Base-by-base conservation (phyloP, 768 basidiomycete species). In the Amanita subjunquillea region DNA sequence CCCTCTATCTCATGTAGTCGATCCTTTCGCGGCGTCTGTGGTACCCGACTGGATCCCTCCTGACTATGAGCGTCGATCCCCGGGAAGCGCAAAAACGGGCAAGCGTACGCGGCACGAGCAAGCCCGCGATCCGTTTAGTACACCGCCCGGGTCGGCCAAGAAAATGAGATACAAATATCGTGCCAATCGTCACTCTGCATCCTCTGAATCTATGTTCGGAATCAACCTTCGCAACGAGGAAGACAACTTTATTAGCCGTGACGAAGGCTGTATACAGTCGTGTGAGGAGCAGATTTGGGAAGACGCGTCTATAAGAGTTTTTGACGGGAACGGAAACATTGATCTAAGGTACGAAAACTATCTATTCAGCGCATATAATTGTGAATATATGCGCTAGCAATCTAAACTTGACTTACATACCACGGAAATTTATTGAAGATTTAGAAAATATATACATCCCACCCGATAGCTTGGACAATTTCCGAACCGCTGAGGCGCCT, bases 21-120 rank as follows among this genome's bases (percentile, higher is more conserved):
- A 85, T 58, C 83, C 82, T 0, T 78, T 82, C 50, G 79, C 85
- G 10, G 84, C 74, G 0, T 80, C 82, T 1, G 73, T 75, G 3
- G 78, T 77, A 51, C 71, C 74, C 3, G 67, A 58, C 27, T 71
- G 70, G 58, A 59, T 59, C 3, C 74, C 68, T 25, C 73, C 73
- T 3, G 58, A 69, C 10, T 76, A 78, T 44, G 77, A 81, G 30
- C 43, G 27, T 45, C 44, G 59, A 72, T 69, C 37, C 51, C 59
- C 47, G 46, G 55, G 32, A n/a, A 37, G 47, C 9, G 43, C 53
- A 17, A 50, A 25, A 37, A 57, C 56, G 6, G 40, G 51, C 22
- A 67, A 68, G 51, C 64, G 56, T 50, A 58, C 58, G 56, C 68
- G 56, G 54, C 57, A 48, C 1, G 32, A 45, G 8, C 43, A 17